Evolutionary conservation across 78 protist species (phyloP), one percentile per base, ranked within the genome.

Genomic region (Guillardia theta): DNA sequence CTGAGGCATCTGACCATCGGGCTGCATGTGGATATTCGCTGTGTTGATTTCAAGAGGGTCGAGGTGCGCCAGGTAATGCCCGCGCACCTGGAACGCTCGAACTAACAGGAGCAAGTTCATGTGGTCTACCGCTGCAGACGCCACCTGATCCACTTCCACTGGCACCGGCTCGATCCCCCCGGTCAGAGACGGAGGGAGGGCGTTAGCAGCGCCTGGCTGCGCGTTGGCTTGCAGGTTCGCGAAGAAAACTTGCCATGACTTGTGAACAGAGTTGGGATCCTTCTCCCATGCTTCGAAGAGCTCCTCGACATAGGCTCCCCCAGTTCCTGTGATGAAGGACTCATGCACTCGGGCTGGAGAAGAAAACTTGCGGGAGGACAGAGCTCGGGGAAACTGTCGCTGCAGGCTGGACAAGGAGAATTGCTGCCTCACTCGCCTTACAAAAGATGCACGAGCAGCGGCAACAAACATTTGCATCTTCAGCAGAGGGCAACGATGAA

Each of bases 21-120:
- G 76, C 93, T 78, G 70, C 90, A 78, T 78, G 8, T 53, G 88
- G 44, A 94, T 77, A 64, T 94, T 92, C n/a, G 95, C 95, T 3
- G 90, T 50, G 50, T 94, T 70, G 48, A 94, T 24, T 33, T 87
- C 94, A 53, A 94, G 94, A 19, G 96, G 96, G 88, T 94, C 96
- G 39, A 92, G 93, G 47, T 90, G n/a, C 21, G 80, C 39, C 22
- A 50, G 19, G 64, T 43, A 46, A 93, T 92, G 94, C 46, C 96
- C 96, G 41, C 94, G 94, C 43, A n/a, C 58, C 53, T 76, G 64
- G 93, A 62, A 78, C 22, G 92, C 92, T 33, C 50, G 95, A 6
- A 62, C 78, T 47, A 53, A 83, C 8, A 78, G 90, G 18, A 78
- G 48, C 8, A 78, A 64, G 19, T 37, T 83, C 58, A 15, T 39